A percentile compares a stretch with the other conserved stretches of the same genome.
phyloP scores from a whole-genome alignment of 192 early-diverging fungal species.

The Coemansia sp. region DNA sequence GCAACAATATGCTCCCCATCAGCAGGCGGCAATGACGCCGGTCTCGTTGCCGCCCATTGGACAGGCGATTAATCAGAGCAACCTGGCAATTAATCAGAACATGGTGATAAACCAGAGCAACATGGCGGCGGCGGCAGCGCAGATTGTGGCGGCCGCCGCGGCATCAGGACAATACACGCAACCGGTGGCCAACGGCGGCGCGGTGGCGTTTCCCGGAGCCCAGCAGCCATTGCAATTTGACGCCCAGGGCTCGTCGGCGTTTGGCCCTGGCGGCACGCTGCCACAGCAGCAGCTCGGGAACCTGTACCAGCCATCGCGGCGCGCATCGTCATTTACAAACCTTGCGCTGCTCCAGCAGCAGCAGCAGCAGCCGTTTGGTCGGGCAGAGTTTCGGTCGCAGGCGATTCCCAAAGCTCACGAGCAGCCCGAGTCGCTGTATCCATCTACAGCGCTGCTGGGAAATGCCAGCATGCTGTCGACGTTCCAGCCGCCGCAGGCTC shows the following conservation, averaged over 20 bases:
- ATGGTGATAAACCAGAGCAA: conserved; percentile 5
- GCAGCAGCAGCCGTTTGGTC: conserved; percentile 11
- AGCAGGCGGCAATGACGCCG: conserved; percentile 12
- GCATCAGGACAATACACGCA: conserved; percentile 33
- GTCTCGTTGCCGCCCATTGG: conserved; percentile 31
- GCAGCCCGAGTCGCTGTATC: not conserved
- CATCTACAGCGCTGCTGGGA: conserved; percentile 6
- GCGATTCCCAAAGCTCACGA: conserved; percentile 12
- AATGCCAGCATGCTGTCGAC: not conserved
- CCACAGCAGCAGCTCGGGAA: conserved; percentile 13
- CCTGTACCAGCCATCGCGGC: conserved; percentile 19
- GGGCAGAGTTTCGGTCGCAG: conserved; percentile 5
- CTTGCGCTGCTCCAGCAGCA: conserved; percentile 30
- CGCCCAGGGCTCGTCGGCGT: not conserved
- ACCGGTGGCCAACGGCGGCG: conserved; percentile 5
- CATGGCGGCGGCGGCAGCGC: conserved; percentile 23
- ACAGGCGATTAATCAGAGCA: conserved; percentile 30
- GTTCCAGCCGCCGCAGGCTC: conserved; percentile 13
- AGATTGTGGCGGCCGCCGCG: conserved; percentile 18
- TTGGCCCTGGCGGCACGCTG: not conserved
- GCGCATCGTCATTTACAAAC: conserved; percentile 41
- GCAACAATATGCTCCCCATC: conserved; percentile 36
- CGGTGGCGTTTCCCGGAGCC: conserved; percentile 11
- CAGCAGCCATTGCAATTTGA: conserved; percentile 1
- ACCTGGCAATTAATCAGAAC: conserved; percentile 12